phyloP scores from a whole-genome alignment of 208 protist species.

The Acanthamoeba triangularis region DNA sequence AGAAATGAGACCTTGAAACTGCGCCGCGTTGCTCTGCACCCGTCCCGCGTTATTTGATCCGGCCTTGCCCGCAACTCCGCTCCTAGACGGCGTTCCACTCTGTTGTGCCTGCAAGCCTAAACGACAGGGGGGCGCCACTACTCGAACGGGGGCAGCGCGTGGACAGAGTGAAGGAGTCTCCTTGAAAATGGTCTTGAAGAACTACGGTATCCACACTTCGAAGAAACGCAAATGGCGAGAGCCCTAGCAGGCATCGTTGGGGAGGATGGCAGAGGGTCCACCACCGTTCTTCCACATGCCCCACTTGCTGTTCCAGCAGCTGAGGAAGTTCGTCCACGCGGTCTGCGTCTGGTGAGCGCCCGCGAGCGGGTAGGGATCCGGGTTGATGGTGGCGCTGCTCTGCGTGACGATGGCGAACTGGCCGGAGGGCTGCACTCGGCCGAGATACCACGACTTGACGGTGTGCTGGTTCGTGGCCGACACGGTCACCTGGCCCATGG shows the following conservation, averaged over 20 bases:
- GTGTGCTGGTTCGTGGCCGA: slow-evolving; percentile 34
- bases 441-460: slow-evolving; percentile 68
- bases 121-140: no score
- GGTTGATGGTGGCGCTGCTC: background rate
- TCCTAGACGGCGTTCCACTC: no score
- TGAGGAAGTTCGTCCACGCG: slow-evolving; percentile 6
- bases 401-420: slow-evolving; percentile 22
- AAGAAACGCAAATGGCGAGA: no score
- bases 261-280: slow-evolving; percentile 17
- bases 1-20: slow-evolving; percentile 19
- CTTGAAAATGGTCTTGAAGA: no score
- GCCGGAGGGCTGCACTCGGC: background rate
- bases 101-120: no score
- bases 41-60: background rate
- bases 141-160: no score
- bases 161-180: no score
- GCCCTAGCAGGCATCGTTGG: slow-evolving; percentile 47
- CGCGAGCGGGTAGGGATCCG: slow-evolving; percentile 40
- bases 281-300: slow-evolving; percentile 18
- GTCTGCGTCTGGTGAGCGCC: background rate
- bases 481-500: slow-evolving; percentile 20
- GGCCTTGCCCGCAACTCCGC: background rate
- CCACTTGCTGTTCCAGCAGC: slow-evolving; percentile 55
- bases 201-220: no score
- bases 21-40: background rate